Evolutionary conservation across 352 stramenopile species (phyloP), one percentile per base, ranked within the genome.

Genomic region (Peronospora destructor): DNA sequence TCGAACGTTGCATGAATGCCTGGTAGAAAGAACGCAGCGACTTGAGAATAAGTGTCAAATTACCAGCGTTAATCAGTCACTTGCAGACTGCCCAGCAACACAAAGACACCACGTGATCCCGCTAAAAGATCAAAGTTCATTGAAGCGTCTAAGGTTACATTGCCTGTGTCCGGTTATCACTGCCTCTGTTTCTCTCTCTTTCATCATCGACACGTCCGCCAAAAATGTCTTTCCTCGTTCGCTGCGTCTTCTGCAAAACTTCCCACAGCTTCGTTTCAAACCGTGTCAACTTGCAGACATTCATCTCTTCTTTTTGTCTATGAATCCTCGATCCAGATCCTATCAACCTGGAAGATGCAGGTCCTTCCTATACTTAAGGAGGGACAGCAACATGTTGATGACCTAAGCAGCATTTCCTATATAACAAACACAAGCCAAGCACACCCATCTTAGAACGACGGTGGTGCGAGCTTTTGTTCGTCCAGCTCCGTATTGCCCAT

Each of bases 401-500:
- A 42, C 45, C 37, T 52, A 32, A 46, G 41, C 44, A 35, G 25
- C 26, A 56, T 16, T 26, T 33, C 30, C 52, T 61, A 54, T 63
- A 52, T 46, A 61, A 59, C 51, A 63, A 63, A 57, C 48, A 60
- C 28, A 53, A 53, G 11, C 45, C 32, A 34, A 53, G 32, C 36
- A 23, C 45, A 37, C 38, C 40, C 45, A 14, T 39, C 39, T 68
- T 89, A 89, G 65, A 89, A 89, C 45, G 78, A 87, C 50, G 83
- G 83, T 46, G 83, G 83, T 51, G 83, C 83, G 55, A 93, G 78
- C 64, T 89, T 88, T 61, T 87, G 77, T 49, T 93, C 83, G 64
- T 90, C 80, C 49, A 83, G 46, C 35, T 86, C 74, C 19, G 71
- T 36, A 49, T 82, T 78, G 49, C 64, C 64, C 61, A 77, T 72